phyloP scores from a whole-genome alignment of 1,284 basidiomycete species.

The Ceratobasidium sp. region DNA sequence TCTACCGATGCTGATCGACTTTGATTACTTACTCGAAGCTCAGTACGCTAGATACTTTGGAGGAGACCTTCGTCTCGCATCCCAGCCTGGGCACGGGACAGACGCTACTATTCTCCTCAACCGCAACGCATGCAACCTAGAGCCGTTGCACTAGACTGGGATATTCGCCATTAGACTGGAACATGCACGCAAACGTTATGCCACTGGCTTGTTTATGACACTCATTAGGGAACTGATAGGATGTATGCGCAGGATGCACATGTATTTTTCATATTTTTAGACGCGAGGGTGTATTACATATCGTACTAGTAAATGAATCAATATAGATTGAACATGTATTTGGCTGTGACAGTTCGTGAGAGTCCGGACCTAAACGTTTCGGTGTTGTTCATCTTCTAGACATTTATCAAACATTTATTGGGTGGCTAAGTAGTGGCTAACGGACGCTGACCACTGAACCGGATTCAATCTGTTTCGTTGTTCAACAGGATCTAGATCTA shows the following conservation, averaged over 20 bases:
- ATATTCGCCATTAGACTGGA: too few relatives aligned
- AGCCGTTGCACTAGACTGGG: slow-evolving; percentile 19
- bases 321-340: background rate
- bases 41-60: slow-evolving; percentile 43
- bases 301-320: slow-evolving; percentile 4
- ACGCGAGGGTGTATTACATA: background rate
- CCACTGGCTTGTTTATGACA: background rate
- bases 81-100: slow-evolving; percentile 30
- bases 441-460: too few relatives aligned
- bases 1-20: background rate
- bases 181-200: background rate
- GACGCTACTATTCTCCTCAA: slow-evolving; percentile 39
- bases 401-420: too few relatives aligned
- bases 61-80: slow-evolving; percentile 36
- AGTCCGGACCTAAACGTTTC: too few relatives aligned
- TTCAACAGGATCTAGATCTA: too few relatives aligned
- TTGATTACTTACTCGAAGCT: background rate
- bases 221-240: background rate
- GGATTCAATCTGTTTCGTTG: too few relatives aligned
- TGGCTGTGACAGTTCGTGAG: too few relatives aligned
- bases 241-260: background rate
- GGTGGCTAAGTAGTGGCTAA: too few relatives aligned
- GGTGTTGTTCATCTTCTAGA: too few relatives aligned
- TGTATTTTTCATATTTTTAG: slow-evolving; percentile 1
- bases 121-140: slow-evolving; percentile 38